Evolutionary conservation across 1,139 yeast species (phyloP).

Genomic region (Taphrina confusa): DNA sequence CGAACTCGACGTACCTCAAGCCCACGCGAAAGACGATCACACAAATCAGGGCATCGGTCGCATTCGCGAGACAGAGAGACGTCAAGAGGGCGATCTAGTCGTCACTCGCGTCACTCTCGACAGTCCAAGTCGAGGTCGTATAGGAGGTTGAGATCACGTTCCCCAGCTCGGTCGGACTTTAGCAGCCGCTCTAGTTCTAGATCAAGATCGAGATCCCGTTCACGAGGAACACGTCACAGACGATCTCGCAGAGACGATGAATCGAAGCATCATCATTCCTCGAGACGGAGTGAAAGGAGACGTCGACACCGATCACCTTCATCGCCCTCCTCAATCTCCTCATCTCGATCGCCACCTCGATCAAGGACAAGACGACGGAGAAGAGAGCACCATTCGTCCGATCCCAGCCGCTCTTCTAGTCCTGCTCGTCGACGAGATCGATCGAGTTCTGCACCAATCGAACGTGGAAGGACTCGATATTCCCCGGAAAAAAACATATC

Average conservation of each 20-base stretch:
- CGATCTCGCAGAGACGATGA: background rate
- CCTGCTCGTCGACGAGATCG: background rate
- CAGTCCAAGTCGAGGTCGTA: no score
- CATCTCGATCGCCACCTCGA: conserved; percentile 1
- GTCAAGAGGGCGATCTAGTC: no score
- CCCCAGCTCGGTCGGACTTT: no score
- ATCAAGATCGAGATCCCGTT: conserved; percentile 3
- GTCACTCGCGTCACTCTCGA: no score
- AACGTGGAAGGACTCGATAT: no score
- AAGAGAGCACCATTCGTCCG: background rate
- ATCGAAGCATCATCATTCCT: background rate
- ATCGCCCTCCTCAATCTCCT: background rate
- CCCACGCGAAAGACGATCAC: no score
- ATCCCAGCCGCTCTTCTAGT: background rate
- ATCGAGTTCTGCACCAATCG: no score
- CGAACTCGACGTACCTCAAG: background rate
- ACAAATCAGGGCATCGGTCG: no score
- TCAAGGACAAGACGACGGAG: background rate
- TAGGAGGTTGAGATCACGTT: no score
- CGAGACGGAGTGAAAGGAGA: background rate
- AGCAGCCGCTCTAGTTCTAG: no score
- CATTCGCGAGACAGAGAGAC: no score
- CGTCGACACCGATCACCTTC: background rate
- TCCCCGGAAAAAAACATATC: no score
- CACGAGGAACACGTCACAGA: background rate